Evolutionary conservation across 2,329 filamentous ascomycete genomes (phyloP).

Genomic region (Didymella glomerata): DNA sequence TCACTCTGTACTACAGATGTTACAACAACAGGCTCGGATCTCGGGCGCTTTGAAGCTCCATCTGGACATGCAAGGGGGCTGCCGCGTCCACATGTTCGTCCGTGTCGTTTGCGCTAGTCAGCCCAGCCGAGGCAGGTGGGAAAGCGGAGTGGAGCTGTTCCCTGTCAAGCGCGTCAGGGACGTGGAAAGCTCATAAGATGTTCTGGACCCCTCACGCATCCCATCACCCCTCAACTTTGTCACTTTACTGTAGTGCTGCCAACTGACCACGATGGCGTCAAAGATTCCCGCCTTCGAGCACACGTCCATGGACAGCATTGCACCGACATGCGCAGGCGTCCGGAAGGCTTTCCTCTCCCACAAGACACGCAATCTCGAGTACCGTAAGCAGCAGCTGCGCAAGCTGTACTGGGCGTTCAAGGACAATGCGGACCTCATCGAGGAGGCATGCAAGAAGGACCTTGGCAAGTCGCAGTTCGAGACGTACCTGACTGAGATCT

Average conservation of each 20-base stretch:
- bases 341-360: constrained; percentile 77
- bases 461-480: constrained; percentile 81
- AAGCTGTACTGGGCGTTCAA: constrained; percentile 93
- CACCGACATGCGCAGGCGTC: constrained; percentile 57
- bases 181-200: constrained; percentile 14
- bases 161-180: constrained; percentile 8
- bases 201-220: constrained; percentile 11
- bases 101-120: constrained; percentile 6
- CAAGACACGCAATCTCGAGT: constrained; percentile 83
- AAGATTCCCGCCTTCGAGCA: constrained; percentile 47
- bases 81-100: constrained; percentile 12
- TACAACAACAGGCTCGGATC: not conserved
- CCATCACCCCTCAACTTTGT: not conserved
- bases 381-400: constrained; percentile 83
- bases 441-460: constrained; percentile 79
- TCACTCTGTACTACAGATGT: not conserved
- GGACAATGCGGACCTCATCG: constrained; percentile 76
- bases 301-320: constrained; percentile 48
- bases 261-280: constrained; percentile 19
- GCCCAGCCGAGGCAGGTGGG: constrained; percentile 16
- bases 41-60: constrained; percentile 5
- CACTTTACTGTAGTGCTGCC: not conserved
- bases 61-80: not conserved
- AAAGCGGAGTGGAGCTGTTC: constrained; percentile 8
- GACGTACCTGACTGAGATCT: constrained; percentile 75